A percentile compares a stretch with the other conserved stretches of the same genome.
Evolutionary conservation across 225 moss, liverwort and hornwort species (phyloP).

Genomic region (Pseudisothecium myosuroides): DNA sequence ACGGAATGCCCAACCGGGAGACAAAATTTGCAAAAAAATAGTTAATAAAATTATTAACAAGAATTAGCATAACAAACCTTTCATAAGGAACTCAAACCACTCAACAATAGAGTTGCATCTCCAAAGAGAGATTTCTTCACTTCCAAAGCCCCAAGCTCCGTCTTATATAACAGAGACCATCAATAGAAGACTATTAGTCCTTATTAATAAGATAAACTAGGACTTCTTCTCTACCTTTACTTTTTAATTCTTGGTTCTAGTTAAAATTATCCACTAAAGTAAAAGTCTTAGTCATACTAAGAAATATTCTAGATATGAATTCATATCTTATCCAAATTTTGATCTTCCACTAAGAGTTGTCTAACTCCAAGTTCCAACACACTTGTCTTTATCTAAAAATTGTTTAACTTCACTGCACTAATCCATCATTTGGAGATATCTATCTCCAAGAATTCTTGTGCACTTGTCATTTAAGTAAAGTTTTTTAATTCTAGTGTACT

Average conservation of each 20-base stretch:
- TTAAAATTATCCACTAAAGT: not conserved
- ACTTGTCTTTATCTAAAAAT: not conserved
- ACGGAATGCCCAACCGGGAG: accelerated
- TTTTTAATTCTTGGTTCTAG: not conserved
- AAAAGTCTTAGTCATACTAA: not conserved
- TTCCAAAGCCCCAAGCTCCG: too few relatives aligned
- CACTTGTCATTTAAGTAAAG: too few relatives aligned
- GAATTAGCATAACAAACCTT: too few relatives aligned
- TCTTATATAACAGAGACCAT: not conserved
- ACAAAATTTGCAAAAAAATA: not conserved
- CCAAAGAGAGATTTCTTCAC: too few relatives aligned
- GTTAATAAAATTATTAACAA: too few relatives aligned
- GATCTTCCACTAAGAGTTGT: not conserved
- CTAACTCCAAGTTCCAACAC: not conserved
- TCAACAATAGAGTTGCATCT: not conserved
- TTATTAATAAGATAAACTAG: not conserved
- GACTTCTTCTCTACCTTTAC: not conserved
- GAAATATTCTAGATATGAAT: not conserved
- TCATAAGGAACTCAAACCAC: too few relatives aligned
- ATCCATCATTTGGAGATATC: too few relatives aligned
- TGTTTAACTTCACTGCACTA: not conserved
- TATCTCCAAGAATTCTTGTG: too few relatives aligned
- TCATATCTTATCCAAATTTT: not conserved
- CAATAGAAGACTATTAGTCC: not conserved
- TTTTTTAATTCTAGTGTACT: not conserved